Evolutionary conservation across 2,329 filamentous ascomycete genomes (phyloP).

Genomic region (Ophiognomonia clavigignenti-juglandacearum): DNA sequence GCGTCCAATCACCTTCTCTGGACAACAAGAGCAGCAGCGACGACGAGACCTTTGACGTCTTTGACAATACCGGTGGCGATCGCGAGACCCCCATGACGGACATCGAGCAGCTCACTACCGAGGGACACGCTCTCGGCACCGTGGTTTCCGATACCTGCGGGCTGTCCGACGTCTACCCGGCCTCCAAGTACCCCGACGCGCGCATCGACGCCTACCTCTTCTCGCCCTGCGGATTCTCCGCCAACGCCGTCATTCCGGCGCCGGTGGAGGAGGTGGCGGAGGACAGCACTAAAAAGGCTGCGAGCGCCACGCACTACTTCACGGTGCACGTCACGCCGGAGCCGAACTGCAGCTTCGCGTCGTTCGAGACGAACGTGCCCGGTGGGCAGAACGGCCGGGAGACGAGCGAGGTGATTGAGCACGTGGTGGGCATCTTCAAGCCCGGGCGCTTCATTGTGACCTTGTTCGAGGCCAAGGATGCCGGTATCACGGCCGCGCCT

Average conservation of each 20-base stretch:
- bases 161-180: slow-evolving; percentile 82
- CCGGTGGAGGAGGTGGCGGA: slow-evolving; percentile 42
- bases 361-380: slow-evolving; percentile 97
- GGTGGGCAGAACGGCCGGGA: slow-evolving; percentile 81
- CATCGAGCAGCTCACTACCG: slow-evolving; percentile 77
- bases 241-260: slow-evolving; percentile 89
- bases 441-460: slow-evolving; percentile 98
- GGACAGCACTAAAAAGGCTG: slow-evolving; percentile 34
- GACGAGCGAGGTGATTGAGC: slow-evolving; percentile 85
- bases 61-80: slow-evolving; percentile 61
- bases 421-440: slow-evolving; percentile 93
- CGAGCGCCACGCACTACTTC: slow-evolving; percentile 73
- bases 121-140: slow-evolving; percentile 89
- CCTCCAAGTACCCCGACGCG: slow-evolving; percentile 81
- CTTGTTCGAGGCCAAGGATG: slow-evolving; percentile 82
- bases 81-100: slow-evolving; percentile 54
- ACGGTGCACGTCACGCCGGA: slow-evolving; percentile 98
- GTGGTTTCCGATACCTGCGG: slow-evolving; percentile 89
- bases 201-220: slow-evolving; percentile 95
- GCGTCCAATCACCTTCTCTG: too few relatives aligned
- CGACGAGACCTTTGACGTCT: slow-evolving; percentile 72
- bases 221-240: slow-evolving; percentile 93
- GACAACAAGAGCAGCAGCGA: slow-evolving; percentile 6
- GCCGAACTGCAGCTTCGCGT: slow-evolving; percentile 94
- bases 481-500: slow-evolving; percentile 33